Conservation (phyloP, 1,139 yeast genomes). For the Wickerhamomyces sp. region DNA sequence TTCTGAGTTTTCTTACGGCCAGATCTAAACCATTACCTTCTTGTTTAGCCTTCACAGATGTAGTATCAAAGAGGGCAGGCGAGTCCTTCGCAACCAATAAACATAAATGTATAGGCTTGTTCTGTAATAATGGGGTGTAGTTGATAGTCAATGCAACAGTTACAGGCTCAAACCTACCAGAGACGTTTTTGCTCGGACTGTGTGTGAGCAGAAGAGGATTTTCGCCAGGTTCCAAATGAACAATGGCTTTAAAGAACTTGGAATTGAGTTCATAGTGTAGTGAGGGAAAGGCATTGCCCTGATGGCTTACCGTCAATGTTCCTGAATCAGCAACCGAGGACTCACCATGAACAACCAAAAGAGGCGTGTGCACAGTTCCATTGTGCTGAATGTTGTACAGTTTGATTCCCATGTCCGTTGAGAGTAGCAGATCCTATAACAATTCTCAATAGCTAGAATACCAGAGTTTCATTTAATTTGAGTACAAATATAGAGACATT, state of each 20-base stretch:
- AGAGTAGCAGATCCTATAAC: too few relatives aligned
- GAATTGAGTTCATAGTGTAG: slow-evolving; percentile 66
- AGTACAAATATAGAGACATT: too few relatives aligned
- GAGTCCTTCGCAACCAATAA: slow-evolving; percentile 77
- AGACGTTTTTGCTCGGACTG: slow-evolving; percentile 4
- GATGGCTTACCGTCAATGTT: slow-evolving; percentile 38
- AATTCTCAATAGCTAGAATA: too few relatives aligned
- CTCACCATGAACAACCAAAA: slow-evolving; percentile 41
- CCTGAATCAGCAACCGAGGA: slow-evolving; percentile 28
- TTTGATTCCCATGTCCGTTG: slow-evolving; percentile 23
- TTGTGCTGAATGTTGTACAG: slow-evolving; percentile 23
- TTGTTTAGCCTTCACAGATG: slow-evolving; percentile 38
- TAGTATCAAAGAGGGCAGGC: slow-evolving; percentile 63
- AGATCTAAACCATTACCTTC: slow-evolving; percentile 70
- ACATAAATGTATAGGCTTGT: slow-evolving; percentile 81
- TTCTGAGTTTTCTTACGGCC: slow-evolving; percentile 74
- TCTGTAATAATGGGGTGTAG: slow-evolving; percentile 57
- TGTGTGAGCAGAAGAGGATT: slow-evolving; percentile 39
- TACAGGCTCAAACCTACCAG: slow-evolving; percentile 9
- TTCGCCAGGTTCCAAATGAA: slow-evolving; percentile 65
- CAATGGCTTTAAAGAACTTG: slow-evolving; percentile 68
- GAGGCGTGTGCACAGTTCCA: slow-evolving; percentile 40
- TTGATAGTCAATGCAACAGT: slow-evolving; percentile 31
- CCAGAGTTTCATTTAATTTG: too few relatives aligned
- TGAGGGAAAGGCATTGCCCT: slow-evolving; percentile 59